Evolutionary conservation across 2,329 filamentous ascomycete genomes (phyloP).

Genomic region (Fusarium duplospermum): DNA sequence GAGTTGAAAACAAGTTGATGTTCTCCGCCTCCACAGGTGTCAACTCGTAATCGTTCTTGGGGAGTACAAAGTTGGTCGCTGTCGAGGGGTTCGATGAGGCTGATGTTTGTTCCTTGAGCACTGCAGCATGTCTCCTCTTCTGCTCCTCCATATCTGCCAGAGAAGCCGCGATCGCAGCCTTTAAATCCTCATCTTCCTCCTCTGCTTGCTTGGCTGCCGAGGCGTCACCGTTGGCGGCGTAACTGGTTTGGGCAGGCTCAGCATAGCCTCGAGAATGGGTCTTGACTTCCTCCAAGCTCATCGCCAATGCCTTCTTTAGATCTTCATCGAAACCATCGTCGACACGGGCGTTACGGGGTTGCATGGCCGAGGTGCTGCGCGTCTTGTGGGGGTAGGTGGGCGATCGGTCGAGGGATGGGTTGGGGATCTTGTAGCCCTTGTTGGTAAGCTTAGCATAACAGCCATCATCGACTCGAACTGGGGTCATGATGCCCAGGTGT

Average conservation of each 20-base stretch:
- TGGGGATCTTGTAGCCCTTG: conserved; percentile 61
- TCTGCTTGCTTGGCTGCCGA: conserved; percentile 66
- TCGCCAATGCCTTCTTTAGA: conserved; percentile 90
- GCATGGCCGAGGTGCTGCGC: conserved; percentile 77
- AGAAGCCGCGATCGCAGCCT: conserved; percentile 94
- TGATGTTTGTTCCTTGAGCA: conserved; percentile 81
- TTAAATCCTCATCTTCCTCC: conserved; percentile 92
- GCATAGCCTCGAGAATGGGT: conserved; percentile 79
- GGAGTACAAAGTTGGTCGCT: conserved; percentile 65
- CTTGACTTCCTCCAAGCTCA: conserved; percentile 96
- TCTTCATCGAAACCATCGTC: conserved; percentile 96
- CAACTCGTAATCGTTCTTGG: conserved; percentile 94
- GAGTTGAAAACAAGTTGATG: conserved; percentile 93
- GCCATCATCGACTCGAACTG: conserved; percentile 95
- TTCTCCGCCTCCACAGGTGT: conserved; percentile 95
- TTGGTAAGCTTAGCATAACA: conserved; percentile 91
- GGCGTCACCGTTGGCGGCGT: conserved; percentile 52
- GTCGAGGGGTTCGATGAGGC: conserved; percentile 51
- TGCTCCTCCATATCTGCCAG: conserved; percentile 98
- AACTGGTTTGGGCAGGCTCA: conserved; percentile 61
- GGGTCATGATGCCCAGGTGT: conserved; percentile 89
- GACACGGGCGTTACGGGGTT: conserved; percentile 87
- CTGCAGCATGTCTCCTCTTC: conserved; percentile 88
- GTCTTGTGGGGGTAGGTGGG: conserved; percentile 70
- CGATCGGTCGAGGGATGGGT: conserved; percentile 61